Evolutionary conservation across 257 asterid genomes (phyloP).

Genomic region (Avicennia marina): DNA sequence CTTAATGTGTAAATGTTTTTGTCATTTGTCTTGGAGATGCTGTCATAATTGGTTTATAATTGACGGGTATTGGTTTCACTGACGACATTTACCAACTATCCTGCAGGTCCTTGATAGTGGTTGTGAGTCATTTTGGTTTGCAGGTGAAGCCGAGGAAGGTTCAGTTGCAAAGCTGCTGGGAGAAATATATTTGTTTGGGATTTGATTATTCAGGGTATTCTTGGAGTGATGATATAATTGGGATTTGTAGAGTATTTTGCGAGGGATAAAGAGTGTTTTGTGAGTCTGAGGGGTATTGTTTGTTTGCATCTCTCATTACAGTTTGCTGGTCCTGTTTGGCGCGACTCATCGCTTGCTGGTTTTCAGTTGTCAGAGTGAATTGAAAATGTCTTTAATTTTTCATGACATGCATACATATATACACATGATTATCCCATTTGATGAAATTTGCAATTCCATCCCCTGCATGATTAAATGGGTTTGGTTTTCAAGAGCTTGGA

Average conservation of each 20-base stretch:
- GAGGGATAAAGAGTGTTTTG: neutral
- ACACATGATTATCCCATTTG: no score
- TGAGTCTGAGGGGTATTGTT: no score
- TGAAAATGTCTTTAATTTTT: neutral
- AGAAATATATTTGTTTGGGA: conserved; percentile 26
- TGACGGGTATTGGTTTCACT: conserved; percentile 1
- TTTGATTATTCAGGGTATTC: conserved; percentile 10
- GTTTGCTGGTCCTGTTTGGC: no score
- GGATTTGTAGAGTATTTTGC: conserved; percentile 24
- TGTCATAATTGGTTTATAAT: neutral
- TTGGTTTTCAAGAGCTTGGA: no score
- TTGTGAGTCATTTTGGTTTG: conserved; percentile 22
- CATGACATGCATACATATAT: no score
- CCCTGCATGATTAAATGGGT: no score
- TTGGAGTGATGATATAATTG: conserved; percentile 18
- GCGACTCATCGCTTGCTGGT: no score
- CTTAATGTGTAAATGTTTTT: conserved; percentile 5
- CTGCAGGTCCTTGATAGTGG: conserved; percentile 34
- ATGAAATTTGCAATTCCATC: no score
- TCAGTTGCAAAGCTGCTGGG: conserved; percentile 18
- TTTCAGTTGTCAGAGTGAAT: no score
- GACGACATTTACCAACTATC: neutral
- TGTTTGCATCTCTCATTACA: conserved; percentile 11
- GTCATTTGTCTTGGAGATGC: neutral
- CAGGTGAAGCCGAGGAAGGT: conserved; percentile 27